phyloP scores from a whole-genome alignment of 306 rosid species.

The Cicer pinnatifidum region DNA sequence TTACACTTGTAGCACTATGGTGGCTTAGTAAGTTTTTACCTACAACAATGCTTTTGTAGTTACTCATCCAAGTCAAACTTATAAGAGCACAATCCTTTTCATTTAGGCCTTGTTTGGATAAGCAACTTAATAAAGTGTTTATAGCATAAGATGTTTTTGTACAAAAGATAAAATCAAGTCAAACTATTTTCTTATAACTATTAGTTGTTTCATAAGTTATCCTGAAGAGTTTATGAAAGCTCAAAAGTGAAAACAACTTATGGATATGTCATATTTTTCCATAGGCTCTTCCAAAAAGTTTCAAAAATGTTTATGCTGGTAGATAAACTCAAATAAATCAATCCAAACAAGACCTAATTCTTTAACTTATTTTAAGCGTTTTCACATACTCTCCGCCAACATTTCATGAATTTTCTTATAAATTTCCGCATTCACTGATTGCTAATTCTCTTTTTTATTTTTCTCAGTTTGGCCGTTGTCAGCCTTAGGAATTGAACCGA shows the following conservation, averaged over 20 bases:
- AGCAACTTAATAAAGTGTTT: not conserved
- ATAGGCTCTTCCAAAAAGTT: not conserved
- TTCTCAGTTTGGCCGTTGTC: conserved; percentile 87
- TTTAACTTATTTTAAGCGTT: conserved; percentile 9
- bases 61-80: conserved; percentile 6
- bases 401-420: not conserved
- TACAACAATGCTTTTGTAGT: conserved; percentile 19
- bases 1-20: conserved; percentile 84
- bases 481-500: conserved; percentile 94
- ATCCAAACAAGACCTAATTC: not conserved
- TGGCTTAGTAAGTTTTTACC: conserved; percentile 77
- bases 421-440: conserved; percentile 2
- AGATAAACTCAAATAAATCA: not conserved
- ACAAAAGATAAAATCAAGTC: not conserved
- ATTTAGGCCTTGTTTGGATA: not conserved
- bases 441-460: conserved; percentile 31
- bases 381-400: not conserved
- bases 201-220: too few species aligned
- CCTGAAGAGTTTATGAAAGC: too few species aligned
- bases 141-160: conserved; percentile 5
- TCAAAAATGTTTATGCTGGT: not conserved
- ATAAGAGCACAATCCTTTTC: too few species aligned
- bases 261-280: too few species aligned
- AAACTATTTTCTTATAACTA: not conserved
- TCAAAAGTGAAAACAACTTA: too few species aligned